phyloP scores from a whole-genome alignment of 257 asterid species.

The Solanum infundibuliforme region DNA sequence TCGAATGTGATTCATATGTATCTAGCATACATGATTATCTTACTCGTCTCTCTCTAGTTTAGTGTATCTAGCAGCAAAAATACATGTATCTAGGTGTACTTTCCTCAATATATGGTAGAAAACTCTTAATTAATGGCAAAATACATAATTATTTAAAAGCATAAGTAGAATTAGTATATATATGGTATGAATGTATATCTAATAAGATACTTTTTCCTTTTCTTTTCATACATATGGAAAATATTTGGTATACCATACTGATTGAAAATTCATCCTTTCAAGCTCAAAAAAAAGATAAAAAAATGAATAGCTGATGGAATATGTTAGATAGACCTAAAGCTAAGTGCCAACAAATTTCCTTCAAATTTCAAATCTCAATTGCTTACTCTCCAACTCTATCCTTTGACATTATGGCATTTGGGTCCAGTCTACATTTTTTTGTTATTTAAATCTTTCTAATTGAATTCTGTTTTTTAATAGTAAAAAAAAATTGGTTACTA shows the following conservation, averaged over 20 bases:
- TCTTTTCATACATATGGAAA: neutral
- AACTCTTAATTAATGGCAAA: too few species aligned
- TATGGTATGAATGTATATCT: too few species aligned
- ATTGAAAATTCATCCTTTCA: neutral
- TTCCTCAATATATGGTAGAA: too few species aligned
- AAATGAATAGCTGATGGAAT: neutral
- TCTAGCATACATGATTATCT: too few species aligned
- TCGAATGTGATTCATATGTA: too few species aligned
- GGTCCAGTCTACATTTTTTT: neutral
- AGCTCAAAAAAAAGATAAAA: neutral
- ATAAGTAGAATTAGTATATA: too few species aligned
- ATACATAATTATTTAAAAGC: too few species aligned
- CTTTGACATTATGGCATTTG: neutral
- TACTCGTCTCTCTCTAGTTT: too few species aligned
- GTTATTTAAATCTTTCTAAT: neutral
- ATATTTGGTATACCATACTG: neutral
- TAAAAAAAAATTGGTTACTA: neutral
- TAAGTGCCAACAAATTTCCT: neutral
- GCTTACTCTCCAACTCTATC: neutral
- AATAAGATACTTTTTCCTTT: too few species aligned
- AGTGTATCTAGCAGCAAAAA: too few species aligned
- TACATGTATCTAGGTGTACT: too few species aligned
- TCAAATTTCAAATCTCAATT: neutral
- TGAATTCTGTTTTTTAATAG: neutral
- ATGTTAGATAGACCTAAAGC: conserved; percentile 4